phyloP scores from a whole-genome alignment of 768 basidiomycete genomes.

The Galerina marginata region DNA sequence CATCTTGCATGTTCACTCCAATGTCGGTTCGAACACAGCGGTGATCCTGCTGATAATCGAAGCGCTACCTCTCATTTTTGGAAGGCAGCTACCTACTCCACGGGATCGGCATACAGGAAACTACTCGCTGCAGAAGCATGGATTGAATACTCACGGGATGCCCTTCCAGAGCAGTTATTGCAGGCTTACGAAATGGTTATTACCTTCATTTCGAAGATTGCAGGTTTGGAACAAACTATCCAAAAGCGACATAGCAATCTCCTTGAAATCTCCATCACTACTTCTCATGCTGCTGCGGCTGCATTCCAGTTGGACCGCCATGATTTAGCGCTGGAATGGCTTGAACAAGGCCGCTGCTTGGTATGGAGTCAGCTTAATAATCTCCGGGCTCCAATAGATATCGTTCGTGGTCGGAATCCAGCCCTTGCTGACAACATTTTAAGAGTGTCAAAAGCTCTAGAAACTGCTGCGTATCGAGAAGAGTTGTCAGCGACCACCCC shows the following conservation, averaged over 20 bases:
- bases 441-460: background rate
- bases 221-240: slow-evolving; percentile 1
- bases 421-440: background rate
- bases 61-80: background rate
- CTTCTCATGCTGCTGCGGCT: background rate
- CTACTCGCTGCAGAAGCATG: background rate
- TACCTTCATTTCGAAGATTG: background rate
- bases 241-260: background rate
- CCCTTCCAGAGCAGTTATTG: background rate
- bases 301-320: background rate
- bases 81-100: background rate
- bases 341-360: slow-evolving; percentile 32
- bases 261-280: background rate
- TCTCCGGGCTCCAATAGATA: slow-evolving; percentile 29
- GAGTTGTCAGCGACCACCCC: background rate
- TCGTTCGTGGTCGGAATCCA: background rate
- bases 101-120: background rate
- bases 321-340: slow-evolving; percentile 23
- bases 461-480: background rate
- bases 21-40: background rate
- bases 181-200: background rate
- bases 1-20: too few species aligned
- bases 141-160: background rate
- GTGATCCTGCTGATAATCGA: background rate
- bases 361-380: slow-evolving; percentile 28